phyloP scores from a whole-genome alignment of 805 yeast species.

The Vanderwaltozyma tropicalis region DNA sequence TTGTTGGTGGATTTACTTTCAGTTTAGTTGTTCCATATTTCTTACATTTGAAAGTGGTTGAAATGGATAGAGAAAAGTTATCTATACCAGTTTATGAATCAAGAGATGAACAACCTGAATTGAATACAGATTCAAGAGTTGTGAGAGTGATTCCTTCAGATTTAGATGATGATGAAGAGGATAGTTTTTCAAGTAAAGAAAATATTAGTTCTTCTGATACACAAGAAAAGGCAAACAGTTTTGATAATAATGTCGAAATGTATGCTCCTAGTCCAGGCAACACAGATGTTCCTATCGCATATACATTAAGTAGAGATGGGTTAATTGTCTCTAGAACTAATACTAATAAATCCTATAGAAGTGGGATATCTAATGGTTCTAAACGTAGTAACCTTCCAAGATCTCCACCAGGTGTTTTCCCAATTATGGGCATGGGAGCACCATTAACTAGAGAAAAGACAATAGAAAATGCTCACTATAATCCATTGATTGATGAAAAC shows the following conservation, averaged over 20 bases:
- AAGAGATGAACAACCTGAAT: conserved; percentile 72
- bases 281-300: too few relatives aligned
- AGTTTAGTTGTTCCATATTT: conserved; percentile 61
- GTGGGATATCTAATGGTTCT: conserved; percentile 36
- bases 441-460: conserved; percentile 1
- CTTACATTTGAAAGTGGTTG: conserved; percentile 61
- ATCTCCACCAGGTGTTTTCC: conserved; percentile 4
- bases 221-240: not conserved
- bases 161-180: conserved; percentile 1
- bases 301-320: too few relatives aligned
- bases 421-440: conserved; percentile 4
- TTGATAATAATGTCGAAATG: not conserved
- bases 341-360: not conserved
- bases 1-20: conserved; percentile 67
- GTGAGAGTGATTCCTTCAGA: conserved; percentile 35
- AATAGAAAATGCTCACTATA: conserved; percentile 1
- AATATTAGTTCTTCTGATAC: not conserved
- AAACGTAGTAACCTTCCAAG: not conserved
- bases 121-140: conserved; percentile 69
- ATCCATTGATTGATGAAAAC: not conserved
- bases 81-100: conserved; percentile 60
- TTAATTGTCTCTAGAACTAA: not conserved
- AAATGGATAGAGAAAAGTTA: conserved; percentile 51
- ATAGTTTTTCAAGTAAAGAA: not conserved
- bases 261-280: not conserved